phyloP scores from a whole-genome alignment of 176 grass and related monocot genomes.

The Musa itinerans region DNA sequence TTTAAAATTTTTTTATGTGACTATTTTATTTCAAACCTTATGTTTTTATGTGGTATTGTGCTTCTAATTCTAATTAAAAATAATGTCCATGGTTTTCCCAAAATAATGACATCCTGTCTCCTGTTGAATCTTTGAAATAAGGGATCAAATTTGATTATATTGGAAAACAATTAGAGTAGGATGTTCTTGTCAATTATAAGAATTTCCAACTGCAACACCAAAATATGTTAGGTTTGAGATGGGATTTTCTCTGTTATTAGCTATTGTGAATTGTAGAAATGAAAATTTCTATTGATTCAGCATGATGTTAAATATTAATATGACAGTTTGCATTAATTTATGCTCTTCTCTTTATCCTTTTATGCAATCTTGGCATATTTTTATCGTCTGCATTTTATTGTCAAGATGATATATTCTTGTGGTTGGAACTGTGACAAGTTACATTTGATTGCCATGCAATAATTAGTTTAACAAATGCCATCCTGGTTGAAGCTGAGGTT shows the following conservation, averaged over 20 bases:
- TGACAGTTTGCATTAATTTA: neutral
- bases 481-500: too few relatives aligned
- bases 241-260: neutral
- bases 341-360: neutral
- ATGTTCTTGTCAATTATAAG: neutral
- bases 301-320: neutral
- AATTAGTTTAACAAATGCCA: too few relatives aligned
- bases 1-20: neutral
- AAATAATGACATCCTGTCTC: neutral
- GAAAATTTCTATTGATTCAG: neutral
- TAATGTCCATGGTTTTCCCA: neutral
- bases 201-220: neutral
- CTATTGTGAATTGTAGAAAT: neutral
- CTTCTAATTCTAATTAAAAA: neutral
- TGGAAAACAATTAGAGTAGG: neutral
- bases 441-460: neutral
- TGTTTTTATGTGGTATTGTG: neutral
- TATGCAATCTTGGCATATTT: neutral
- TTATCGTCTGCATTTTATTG: neutral
- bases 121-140: neutral
- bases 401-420: neutral
- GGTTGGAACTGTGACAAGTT: neutral
- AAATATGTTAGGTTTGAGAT: neutral
- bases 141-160: neutral
- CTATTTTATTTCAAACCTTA: neutral